These are phyloP conservation scores for Copromyces sp. DNA, from an alignment of 495 filamentous ascomycete species.

Conservation along the genomic window DNA sequence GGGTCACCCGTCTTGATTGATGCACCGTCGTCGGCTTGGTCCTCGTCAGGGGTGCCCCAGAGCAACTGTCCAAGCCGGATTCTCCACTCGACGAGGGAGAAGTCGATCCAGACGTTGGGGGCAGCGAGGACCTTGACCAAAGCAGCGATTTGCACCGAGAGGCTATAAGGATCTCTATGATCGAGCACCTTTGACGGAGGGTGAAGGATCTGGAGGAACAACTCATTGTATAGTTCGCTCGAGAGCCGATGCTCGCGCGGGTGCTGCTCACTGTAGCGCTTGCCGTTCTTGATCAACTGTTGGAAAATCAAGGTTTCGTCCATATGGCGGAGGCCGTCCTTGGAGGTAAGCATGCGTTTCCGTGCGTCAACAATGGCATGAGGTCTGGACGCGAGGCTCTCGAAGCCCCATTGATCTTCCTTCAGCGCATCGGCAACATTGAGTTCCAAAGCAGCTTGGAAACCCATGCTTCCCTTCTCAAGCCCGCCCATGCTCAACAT, in stretches of 20 bases:
- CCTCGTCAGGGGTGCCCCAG: slow-evolving; percentile 53
- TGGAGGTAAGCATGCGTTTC: slow-evolving; percentile 37
- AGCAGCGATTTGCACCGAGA: slow-evolving; percentile 48
- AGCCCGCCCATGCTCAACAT: slow-evolving; percentile 67
- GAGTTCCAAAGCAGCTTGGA: slow-evolving; percentile 60
- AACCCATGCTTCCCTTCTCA: slow-evolving; percentile 68
- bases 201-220: slow-evolving; percentile 49
- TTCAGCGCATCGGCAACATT: slow-evolving; percentile 52
- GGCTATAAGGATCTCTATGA: slow-evolving; percentile 46
- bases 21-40: slow-evolving; percentile 40
- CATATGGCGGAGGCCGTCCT: slow-evolving; percentile 40
- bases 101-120: slow-evolving; percentile 62
- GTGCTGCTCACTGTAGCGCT: slow-evolving; percentile 33
- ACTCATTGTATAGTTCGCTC: slow-evolving; percentile 47
- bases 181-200: slow-evolving; percentile 49
- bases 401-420: slow-evolving; percentile 40
- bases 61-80: slow-evolving; percentile 71
- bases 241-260: slow-evolving; percentile 27
- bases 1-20: slow-evolving; percentile 28
- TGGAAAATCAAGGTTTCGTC: slow-evolving; percentile 43
- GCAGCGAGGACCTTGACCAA: slow-evolving; percentile 45
- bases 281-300: slow-evolving; percentile 38
- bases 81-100: slow-evolving; percentile 70
- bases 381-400: slow-evolving; percentile 31
- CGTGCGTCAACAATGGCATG: slow-evolving; percentile 36